Evolutionary conservation across 169 alveolate genomes (phyloP), one percentile per base, ranked within the genome.

Genomic region (Ichthyophthirius multifiliis): DNA sequence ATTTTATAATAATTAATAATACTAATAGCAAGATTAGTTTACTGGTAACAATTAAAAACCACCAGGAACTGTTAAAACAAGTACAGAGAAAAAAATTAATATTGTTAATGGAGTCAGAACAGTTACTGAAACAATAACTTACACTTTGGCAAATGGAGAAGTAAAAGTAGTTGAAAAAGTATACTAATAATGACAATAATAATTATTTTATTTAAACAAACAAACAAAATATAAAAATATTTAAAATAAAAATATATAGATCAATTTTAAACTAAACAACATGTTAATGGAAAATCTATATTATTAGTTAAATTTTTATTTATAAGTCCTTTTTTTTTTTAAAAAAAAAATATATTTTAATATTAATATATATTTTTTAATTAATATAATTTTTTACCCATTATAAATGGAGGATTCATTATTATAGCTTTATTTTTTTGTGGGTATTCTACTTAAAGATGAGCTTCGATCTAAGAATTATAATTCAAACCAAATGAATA

Each of bases 101-200:
- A 55, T 55, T 18, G 43, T 55, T 55, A 55, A 55, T 55, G 71
- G 71, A 16, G 31, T 13, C 13, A 55, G 13, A 39, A 81, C 55
- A 43, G 47, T 67, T 10, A 81, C 86, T 37, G 65, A 67, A 23
- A 81, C 82, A 3, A 44, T 81, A 34, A 43, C 67, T 31, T 81
- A 78, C 80, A 81, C 32, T 20, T 34, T 81, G 6, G 41, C 74
- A 44, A 82, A 81, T 81, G 86, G 86, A 20, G 46, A 76, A 39
- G 82, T 67, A 48, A 81, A 81, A 41, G 48, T 48, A 10, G 13
- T 39, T 55, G 71, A 55, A 10, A 41, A 41, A 41, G 46, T 13
- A 41, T 7, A 13, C 13, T 9, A 41, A 41, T 9, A 41, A 41
- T 41, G 7, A 41, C 7, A 13, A 41, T 9, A 41, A 9, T 41